Percentiles rank a stretch among this genome's conserved stretches.
Evolutionary conservation across 2,329 filamentous ascomycete genomes (phyloP).

Genomic region (Neobulgaria alba): DNA sequence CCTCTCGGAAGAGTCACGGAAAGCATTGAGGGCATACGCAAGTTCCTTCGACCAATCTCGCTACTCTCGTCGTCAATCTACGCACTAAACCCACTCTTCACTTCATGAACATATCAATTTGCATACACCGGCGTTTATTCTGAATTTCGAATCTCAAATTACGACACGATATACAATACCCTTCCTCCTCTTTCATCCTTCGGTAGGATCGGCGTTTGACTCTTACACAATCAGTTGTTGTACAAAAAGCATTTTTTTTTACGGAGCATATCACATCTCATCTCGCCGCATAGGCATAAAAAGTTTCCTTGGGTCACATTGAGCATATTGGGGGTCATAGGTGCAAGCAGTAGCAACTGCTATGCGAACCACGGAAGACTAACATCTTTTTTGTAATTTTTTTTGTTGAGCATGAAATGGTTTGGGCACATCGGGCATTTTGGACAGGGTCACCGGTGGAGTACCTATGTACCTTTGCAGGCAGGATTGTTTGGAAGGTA

Average conservation of each 20-base stretch:
- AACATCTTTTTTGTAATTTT: background rate
- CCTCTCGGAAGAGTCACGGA: conserved; percentile 67
- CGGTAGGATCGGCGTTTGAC: background rate
- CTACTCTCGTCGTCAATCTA: conserved; percentile 27
- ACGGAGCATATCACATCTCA: background rate
- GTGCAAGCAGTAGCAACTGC: background rate
- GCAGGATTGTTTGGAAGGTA: no score
- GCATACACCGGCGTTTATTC: conserved; percentile 23
- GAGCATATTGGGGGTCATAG: background rate
- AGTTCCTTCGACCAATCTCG: conserved; percentile 71
- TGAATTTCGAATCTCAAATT: background rate
- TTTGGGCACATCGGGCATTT: background rate
- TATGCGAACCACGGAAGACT: background rate
- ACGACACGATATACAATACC: background rate
- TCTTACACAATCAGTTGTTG: background rate
- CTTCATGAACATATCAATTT: conserved; percentile 8
- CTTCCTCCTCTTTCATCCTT: background rate
- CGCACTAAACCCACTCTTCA: conserved; percentile 14
- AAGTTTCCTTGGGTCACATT: background rate
- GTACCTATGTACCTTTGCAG: background rate
- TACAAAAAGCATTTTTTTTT: background rate
- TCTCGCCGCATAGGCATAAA: background rate
- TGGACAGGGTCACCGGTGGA: background rate
- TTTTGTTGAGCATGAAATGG: background rate
- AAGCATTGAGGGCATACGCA: conserved; percentile 77